Conservation (phyloP, 139 green algal genomes). For the Zygnema circumcarinatum region DNA sequence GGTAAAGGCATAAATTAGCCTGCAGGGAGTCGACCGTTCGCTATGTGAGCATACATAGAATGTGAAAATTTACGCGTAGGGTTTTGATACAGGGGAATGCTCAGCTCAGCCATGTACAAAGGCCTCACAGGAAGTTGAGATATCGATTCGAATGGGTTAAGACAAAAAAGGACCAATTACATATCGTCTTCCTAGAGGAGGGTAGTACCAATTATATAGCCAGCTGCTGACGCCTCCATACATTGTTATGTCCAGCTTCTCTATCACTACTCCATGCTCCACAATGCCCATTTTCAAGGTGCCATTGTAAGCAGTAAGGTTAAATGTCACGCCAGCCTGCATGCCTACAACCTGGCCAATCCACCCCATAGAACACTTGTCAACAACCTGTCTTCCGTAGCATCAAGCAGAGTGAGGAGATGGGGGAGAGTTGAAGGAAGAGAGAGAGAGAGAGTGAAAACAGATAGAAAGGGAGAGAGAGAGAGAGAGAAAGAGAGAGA, state of each 20-base stretch:
- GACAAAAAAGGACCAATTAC: too few relatives aligned
- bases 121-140: neutral
- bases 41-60: too few relatives aligned
- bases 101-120: neutral
- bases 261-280: conserved; percentile 35
- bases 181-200: too few relatives aligned
- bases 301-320: conserved; percentile 23
- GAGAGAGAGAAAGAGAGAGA: too few relatives aligned
- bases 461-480: too few relatives aligned
- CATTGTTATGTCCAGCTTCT: conserved; percentile 50
- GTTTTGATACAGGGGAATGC: neutral
- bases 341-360: conserved; percentile 23
- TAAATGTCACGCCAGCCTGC: conserved; percentile 34
- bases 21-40: too few relatives aligned
- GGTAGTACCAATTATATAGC: conserved; percentile 46
- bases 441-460: too few relatives aligned
- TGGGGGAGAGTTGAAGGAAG: too few relatives aligned
- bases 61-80: neutral
- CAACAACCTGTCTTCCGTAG: too few relatives aligned
- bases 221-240: conserved; percentile 28
- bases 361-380: neutral
- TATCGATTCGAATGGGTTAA: too few relatives aligned
- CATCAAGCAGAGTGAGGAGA: neutral
- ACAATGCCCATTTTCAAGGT: conserved; percentile 22
- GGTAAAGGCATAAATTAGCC: conserved; percentile 31